Base-by-base conservation (phyloP, 352 stramenopile genomes). In the Globisporangium rhizosaccharum region DNA sequence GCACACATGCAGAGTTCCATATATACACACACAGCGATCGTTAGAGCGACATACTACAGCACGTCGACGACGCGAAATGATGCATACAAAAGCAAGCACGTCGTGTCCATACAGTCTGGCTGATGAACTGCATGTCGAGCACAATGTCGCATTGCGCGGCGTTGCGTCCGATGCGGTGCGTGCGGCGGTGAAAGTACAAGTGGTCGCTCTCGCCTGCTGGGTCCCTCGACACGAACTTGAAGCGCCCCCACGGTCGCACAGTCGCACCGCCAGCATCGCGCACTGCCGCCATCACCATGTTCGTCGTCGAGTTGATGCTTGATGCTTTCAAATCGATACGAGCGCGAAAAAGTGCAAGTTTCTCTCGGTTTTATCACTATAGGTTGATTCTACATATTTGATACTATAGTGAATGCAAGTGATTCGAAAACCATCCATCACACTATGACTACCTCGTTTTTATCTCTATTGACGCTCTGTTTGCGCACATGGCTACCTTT, bases 111-210 rank as follows among this genome's bases (percentile, higher is more conserved):
- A 91, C 82, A 41, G 82, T 57, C 45, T 73, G 79, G 63, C 82
- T 92, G 66, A 92, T 80, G 60, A 87, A 87, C 49, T 67, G 67
- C 54, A 75, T 64, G 53, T 83, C 65, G 41, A 92, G 56, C 44
- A 88, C 62, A 30, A 78, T 46, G 64, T 92, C 67, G n/a, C 65
- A 70, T 47, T 66, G 74, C 45, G 48, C 56, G 15, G 71, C 63
- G 42, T 72, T 80, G 62, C 82, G 79, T 15, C 82, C 82, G 49
- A 92, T 85, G 30, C 57, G 68, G 44, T 79, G 82, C 49, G 48
- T 47, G 54, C 63, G 66, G 11, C 61, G 61, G 17, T 53, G 63
- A 53, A 91, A 87, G 63, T 86, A 82, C 33, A 91, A 66, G 61
- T 88, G 77, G 62, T 91, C 77, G 30, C 50, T 76, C 54, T 91